phyloP scores from a whole-genome alignment of 2,329 filamentous ascomycete genomes.

The Chaetothyriales sp. region DNA sequence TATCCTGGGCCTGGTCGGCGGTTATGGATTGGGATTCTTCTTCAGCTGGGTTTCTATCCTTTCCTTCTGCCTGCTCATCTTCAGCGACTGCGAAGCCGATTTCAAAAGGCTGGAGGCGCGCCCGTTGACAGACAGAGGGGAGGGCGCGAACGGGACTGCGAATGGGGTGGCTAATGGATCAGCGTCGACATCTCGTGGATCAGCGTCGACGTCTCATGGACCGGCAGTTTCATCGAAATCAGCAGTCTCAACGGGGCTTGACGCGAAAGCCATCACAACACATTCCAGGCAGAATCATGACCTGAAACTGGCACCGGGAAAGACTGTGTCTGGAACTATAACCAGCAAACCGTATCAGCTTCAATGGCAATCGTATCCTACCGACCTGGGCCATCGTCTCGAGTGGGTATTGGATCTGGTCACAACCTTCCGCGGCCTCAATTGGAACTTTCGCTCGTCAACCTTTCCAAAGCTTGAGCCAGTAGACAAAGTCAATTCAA shows the following conservation, averaged over 20 bases:
- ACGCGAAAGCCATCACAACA: background rate
- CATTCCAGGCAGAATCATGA: background rate
- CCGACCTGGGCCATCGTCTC: conserved; percentile 35
- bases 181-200: conserved; percentile 2
- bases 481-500: conserved; percentile 1
- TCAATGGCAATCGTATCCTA: conserved; percentile 29
- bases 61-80: conserved; percentile 37
- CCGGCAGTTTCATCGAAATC: background rate
- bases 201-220: too few relatives aligned
- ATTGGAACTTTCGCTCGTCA: conserved; percentile 41
- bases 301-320: background rate
- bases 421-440: conserved; percentile 43
- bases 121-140: conserved; percentile 6
- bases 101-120: conserved; percentile 40
- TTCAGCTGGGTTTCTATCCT: conserved; percentile 41
- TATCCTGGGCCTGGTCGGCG: conserved; percentile 35
- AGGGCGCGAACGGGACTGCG: background rate
- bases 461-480: conserved; percentile 8
- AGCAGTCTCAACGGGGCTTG: background rate
- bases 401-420: conserved; percentile 45
- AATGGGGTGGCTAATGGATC: background rate
- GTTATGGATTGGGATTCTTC: conserved; percentile 41
- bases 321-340: background rate
- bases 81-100: conserved; percentile 40
- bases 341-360: background rate